Base-by-base conservation (phyloP, 176 grass and related monocot genomes). In the Aegilops sharonensis region DNA sequence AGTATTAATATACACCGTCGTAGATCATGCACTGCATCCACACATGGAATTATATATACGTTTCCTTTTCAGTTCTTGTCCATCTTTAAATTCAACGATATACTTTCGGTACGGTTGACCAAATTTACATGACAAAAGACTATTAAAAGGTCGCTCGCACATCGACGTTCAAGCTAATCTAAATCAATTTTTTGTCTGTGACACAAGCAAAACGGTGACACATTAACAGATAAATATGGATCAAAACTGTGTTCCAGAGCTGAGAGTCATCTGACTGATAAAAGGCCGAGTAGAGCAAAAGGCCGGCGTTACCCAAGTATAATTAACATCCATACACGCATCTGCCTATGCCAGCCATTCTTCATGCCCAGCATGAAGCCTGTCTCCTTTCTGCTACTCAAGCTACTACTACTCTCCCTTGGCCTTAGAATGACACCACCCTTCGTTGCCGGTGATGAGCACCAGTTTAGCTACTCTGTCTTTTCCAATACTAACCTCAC, bases 381-480 rank as follows among this genome's bases (percentile, higher is more conserved):
- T 47, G 0, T 10, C 15, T 66, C 78, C 39, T 66, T 81, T 9
- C 37, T 66, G 64, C 37, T 11, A 5, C 18, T 29, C 60, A 60
- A 64, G 11, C 78, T 80, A 60, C 14, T 80, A 60, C 14, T 54
- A 14, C 45, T 80, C 24, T 15, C n/a, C 0, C n/a, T 72, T 72
- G 36, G 18, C 20, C 72, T 50, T 11, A 20, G n/a, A 0, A 2
- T 76, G 15, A 14, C 39, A 84, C 47, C 25, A 56, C 18, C 18
- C 20, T 4, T 76, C 7, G 11, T 27, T 0, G 43, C 71, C 27
- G 43, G 8, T 0, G 59, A 76, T 50, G 82, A 76, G 3, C 9
- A 42, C 43, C 82, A 84, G 31, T 87, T 90, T 24, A 31, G 68
- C 42, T 90, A 79, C 80, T 83, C 85, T 59, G 89, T 84, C 67